Base-by-base conservation (phyloP, 768 basidiomycete species). In the Boletus rufocinnamomeus region DNA sequence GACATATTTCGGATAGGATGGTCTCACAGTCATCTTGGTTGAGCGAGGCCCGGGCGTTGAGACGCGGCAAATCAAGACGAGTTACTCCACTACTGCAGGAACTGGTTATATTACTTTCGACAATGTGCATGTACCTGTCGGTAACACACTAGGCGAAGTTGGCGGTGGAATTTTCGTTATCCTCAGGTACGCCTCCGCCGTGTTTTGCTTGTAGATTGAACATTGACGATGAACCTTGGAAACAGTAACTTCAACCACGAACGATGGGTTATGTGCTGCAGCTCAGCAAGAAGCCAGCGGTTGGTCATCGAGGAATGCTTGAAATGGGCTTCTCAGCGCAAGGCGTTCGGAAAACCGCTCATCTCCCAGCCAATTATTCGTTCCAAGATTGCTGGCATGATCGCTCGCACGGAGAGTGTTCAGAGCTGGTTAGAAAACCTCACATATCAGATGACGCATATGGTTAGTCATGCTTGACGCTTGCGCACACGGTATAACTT, bases 161-260 rank as follows among this genome's bases (percentile, higher is more conserved):
- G 80, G 84, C 32, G 81, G 80, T 54, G 87, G 87, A 13, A 75
- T 90, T 50, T 82, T 84, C 61, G 85, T 86, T 46, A 82, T 83
- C 48, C 74, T 84, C 51, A 87, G 85, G 76, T 77, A 49, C 10
- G 59, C 17, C 21, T 34, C 37, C 11, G 28, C 10, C n/a, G 2
- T 47, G 16, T 50, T 41, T 34, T 50, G 10, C 16, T 35, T 14
- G 14, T 16, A 1, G 43, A 27, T 14, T 1, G 11, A 23, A 8
- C 1, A 16, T 38, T 14, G n/a, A 53, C 11, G 19, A 49, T 41
- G 19, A 23, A 23, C 6, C 48, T 74, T 77, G 7, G 32, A 32
- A 48, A 53, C 27, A 82, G 89, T 58, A 98, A 96, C 76, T 97
- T 96, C 77, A 96, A 96, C 71, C 93, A 95, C 72, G 94, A 95